Conservation (phyloP, 2,329 filamentous ascomycete genomes). For the Cercospora sp. region DNA sequence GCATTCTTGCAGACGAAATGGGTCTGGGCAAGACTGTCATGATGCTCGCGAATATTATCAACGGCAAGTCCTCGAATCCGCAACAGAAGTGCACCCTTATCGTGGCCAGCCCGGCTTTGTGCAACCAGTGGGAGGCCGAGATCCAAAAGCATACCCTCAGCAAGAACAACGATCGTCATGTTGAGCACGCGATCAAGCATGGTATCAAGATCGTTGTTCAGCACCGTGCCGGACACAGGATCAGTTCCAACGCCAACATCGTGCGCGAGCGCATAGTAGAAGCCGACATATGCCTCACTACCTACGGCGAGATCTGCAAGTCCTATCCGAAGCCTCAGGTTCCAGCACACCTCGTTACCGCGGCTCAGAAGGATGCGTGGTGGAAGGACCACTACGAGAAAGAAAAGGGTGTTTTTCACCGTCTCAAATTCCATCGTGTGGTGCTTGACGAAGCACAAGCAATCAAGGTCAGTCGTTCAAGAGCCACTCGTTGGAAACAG, state of each 20-base stretch:
- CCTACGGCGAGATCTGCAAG: conserved; percentile 45
- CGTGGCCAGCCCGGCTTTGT: conserved; percentile 44
- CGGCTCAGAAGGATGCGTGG: conserved; percentile 45
- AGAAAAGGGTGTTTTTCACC: conserved; percentile 43
- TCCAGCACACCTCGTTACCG: conserved; percentile 42
- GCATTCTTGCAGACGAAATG: conserved; percentile 98
- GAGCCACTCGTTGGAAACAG: not conserved
- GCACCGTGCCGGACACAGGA: conserved; percentile 21
- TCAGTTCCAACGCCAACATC: conserved; percentile 12
- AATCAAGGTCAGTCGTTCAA: conserved; percentile 64
- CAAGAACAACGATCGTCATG: conserved; percentile 14
- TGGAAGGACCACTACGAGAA: conserved; percentile 39
- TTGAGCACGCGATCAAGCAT: conserved; percentile 19
- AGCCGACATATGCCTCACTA: conserved; percentile 43
- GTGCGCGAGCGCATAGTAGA: conserved; percentile 19
- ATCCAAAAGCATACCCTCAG: conserved; percentile 31
- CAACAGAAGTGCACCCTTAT: conserved; percentile 45
- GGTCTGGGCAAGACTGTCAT: conserved; percentile 96
- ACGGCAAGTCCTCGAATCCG: conserved; percentile 35
- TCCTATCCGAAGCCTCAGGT: conserved; percentile 47
- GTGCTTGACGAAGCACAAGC: conserved; percentile 94
- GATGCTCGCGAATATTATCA: conserved; percentile 49
- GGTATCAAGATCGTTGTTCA: conserved; percentile 28
- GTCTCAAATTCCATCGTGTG: conserved; percentile 52
- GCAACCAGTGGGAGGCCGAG: conserved; percentile 44